Conservation (phyloP, 495 filamentous ascomycete genomes). For the Astrothelium macrocarpum region DNA sequence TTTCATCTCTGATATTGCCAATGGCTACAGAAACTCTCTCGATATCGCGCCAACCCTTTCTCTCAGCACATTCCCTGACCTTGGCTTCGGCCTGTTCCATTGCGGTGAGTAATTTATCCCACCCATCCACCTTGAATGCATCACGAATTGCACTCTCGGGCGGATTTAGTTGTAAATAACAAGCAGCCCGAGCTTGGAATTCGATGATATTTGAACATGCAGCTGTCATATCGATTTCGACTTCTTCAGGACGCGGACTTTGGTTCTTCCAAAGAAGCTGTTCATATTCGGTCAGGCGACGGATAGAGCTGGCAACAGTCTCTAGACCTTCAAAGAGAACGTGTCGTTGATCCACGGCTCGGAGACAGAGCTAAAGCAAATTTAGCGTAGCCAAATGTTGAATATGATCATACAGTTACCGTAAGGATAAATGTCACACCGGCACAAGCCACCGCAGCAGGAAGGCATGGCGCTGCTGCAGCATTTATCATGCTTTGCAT, state of each 20-base stretch:
- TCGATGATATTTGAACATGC: not conserved
- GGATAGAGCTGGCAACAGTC: not conserved
- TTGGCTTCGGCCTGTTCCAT: not conserved
- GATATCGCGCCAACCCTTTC: not conserved
- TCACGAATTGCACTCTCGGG: conserved; percentile 5
- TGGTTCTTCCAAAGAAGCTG: not conserved
- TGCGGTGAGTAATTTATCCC: not conserved
- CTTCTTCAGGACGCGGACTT: not conserved
- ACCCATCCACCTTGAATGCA: conserved; percentile 3
- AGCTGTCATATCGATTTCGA: not conserved
- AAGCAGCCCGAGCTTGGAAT: not conserved
- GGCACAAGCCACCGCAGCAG: not conserved
- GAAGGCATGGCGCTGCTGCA: not conserved
- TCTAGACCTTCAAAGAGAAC: not conserved
- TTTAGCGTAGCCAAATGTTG: not conserved
- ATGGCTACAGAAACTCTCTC: not conserved
- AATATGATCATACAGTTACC: not conserved
- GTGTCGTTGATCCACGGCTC: not conserved
- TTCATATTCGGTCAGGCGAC: not conserved
- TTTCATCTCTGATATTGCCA: not conserved
- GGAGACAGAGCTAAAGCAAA: not conserved
- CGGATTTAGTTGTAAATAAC: not conserved
- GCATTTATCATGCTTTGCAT: not conserved
- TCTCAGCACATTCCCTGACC: not conserved
- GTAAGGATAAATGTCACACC: not conserved